These are phyloP conservation scores for Moesziomyces sp. DNA, from an alignment of 1,284 basidiomycete genomes.

Conservation along the genomic window DNA sequence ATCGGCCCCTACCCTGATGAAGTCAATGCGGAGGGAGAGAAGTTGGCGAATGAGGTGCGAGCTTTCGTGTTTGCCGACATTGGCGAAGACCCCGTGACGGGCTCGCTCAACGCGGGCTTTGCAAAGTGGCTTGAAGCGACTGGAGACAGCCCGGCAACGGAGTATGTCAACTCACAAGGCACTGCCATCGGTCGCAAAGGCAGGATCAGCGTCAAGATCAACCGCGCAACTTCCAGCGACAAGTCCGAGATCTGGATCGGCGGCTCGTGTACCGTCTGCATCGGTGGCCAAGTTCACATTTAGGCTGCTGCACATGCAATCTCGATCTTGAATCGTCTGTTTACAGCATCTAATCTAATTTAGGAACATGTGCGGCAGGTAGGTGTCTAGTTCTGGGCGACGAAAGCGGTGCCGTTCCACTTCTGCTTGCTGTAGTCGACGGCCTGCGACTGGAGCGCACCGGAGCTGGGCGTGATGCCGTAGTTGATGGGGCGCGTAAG, in stretches of 20 bases:
- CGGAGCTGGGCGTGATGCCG: conserved; percentile 40
- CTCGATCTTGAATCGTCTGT: not conserved
- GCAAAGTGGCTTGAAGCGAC: conserved; percentile 49
- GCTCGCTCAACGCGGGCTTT: conserved; percentile 58
- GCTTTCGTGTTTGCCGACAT: conserved; percentile 41
- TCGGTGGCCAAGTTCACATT: conserved; percentile 38
- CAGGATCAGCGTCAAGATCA: conserved; percentile 37
- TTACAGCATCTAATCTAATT: too few relatives aligned
- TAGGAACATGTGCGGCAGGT: too few relatives aligned
- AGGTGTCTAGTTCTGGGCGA: conserved; percentile 6
- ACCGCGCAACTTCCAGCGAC: conserved; percentile 2
- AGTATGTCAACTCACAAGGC: conserved; percentile 49
- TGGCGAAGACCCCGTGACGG: conserved; percentile 59
- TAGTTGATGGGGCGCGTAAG: conserved; percentile 74
- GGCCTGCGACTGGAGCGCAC: conserved; percentile 38
- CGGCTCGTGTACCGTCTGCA: conserved; percentile 44
- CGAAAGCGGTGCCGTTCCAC: conserved; percentile 57
- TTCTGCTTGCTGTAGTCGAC: conserved; percentile 44
- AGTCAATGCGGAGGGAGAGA: conserved; percentile 21
- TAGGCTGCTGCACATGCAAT: not conserved
- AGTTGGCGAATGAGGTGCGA: conserved; percentile 43
- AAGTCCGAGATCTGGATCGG: conserved; percentile 52
- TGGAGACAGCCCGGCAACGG: conserved; percentile 22
- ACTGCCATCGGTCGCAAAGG: conserved; percentile 44
- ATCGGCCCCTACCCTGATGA: conserved; percentile 45